Evolutionary conservation across 768 basidiomycete genomes (phyloP).

Genomic region (Serendipita sp.): DNA sequence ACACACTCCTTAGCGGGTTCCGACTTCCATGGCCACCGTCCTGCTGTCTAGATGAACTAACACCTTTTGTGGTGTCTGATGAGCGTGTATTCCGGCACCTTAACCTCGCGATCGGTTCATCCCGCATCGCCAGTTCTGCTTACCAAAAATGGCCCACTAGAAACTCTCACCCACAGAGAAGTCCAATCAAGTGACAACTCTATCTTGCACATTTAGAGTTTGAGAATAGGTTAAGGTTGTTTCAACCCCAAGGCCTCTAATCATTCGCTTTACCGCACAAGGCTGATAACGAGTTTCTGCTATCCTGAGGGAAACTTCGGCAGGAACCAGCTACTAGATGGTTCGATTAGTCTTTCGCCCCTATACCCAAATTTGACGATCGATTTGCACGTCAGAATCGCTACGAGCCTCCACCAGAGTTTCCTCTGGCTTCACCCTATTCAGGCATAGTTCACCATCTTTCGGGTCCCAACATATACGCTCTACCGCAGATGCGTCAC

Average conservation of each 20-base stretch:
- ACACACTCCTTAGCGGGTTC: constrained; percentile 76
- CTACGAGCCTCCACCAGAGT: constrained; percentile 92
- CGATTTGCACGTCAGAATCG: constrained; percentile 94
- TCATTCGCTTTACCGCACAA: constrained; percentile 67
- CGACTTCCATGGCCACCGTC: constrained; percentile 78
- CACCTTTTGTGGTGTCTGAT: constrained; percentile 36
- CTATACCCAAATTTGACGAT: constrained; percentile 91
- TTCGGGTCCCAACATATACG: constrained; percentile 77
- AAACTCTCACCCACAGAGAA: constrained; percentile 44
- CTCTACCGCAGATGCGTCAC: constrained; percentile 64
- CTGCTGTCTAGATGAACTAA: constrained; percentile 81
- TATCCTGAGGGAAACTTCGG: constrained; percentile 76
- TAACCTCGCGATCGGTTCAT: constrained; percentile 60
- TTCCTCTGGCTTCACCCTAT: constrained; percentile 89
- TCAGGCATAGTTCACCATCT: constrained; percentile 84
- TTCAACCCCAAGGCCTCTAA: constrained; percentile 81
- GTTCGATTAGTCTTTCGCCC: constrained; percentile 94
- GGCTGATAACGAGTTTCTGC: constrained; percentile 41
- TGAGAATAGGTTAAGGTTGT: constrained; percentile 76
- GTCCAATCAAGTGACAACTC: constrained; percentile 34
- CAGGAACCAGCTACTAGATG: constrained; percentile 88
- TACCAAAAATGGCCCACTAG: constrained; percentile 62
- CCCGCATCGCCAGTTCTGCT: constrained; percentile 58
- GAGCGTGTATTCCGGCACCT: constrained; percentile 50
- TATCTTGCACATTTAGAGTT: constrained; percentile 52